Base-by-base conservation (phyloP, 192 early-diverging fungal genomes). In the Phlyctochytrium bullatum region DNA sequence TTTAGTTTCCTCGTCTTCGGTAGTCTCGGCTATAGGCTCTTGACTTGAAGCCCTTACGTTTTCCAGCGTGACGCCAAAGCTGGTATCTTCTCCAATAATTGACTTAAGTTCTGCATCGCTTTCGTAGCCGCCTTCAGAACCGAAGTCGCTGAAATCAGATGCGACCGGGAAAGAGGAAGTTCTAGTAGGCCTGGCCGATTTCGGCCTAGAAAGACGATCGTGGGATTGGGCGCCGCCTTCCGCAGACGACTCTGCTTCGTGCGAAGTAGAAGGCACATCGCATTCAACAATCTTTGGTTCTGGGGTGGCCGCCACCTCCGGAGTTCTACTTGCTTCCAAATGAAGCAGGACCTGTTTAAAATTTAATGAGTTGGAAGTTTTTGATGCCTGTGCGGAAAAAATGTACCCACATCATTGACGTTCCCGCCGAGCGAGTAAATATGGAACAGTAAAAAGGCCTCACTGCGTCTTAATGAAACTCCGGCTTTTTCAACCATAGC, bases 161-260 rank as follows among this genome's bases (percentile, higher is more conserved):
- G 77, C 71, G 12, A 65, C 50, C 29, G 82, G 82, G 62, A 76
- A 84, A 31, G 67, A 47, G 61, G 75, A 71, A 23, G 76, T 59
- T 25, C 82, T 67, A 2, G 76, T 77, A 3, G 82, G 82, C 1
- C 82, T 61, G 24, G 82, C 82, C 16, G 76, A 78, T 34, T 81
- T 79, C 17, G 82, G 82, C 32, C 81, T 70, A 30, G 56, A 29
- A 17, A 52, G 34, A 16, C 67, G 65, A 31, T 62, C 56, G 16
- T 34, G 57, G 53, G 29, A 61, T 35, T 31, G 51, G 33, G 2
- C 17, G 25, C 32, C 14, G 20, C 3, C 33, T 10, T 17, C 24
- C 30, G 40, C 40, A 6, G 40, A 14, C 20, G 6, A 20, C 40
- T 47, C 40, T 47, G 40, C 24, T 58, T 14, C 29, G 31, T 23